Evolutionary conservation across 345 rosid species (phyloP).

Genomic region (Brassica cretica): DNA sequence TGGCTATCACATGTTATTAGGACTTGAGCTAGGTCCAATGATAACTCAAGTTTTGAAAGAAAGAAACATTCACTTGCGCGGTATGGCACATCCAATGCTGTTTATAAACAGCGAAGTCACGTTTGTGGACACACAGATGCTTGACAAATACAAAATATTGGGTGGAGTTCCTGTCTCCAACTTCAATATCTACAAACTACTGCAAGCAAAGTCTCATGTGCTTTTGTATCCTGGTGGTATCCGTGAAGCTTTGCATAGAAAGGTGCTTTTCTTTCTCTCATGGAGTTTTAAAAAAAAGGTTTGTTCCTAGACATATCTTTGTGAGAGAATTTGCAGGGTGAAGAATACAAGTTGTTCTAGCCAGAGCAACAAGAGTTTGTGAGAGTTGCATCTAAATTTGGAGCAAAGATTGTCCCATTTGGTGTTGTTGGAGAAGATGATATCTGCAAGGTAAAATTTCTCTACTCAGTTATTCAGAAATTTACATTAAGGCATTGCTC

Average conservation of each 20-base stretch:
- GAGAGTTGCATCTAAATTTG: conserved; percentile 80
- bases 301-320: not conserved
- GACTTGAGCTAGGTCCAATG: conserved; percentile 56
- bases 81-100: conserved; percentile 66
- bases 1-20: conserved; percentile 78
- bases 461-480: not conserved
- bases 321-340: conserved; percentile 53
- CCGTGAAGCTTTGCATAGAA: conserved; percentile 80
- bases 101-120: conserved; percentile 36
- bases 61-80: conserved; percentile 61
- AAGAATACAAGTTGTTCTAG: conserved; percentile 76
- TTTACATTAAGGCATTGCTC: not conserved
- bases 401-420: conserved; percentile 81
- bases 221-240: conserved; percentile 80
- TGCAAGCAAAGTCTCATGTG: conserved; percentile 62
- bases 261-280: conserved; percentile 44
- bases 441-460: conserved; percentile 51
- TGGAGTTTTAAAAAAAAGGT: not conserved
- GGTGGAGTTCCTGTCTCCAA: conserved; percentile 49
- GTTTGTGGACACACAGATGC: conserved; percentile 24
- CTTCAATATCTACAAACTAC: conserved; percentile 54
- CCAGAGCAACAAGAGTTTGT: conserved; percentile 77
- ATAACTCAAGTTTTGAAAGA: conserved; percentile 42
- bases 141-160: conserved; percentile 45
- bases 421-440: conserved; percentile 84